Conservation (phyloP, 805 yeast species). For the Nakazawaea ambrosiae region DNA sequence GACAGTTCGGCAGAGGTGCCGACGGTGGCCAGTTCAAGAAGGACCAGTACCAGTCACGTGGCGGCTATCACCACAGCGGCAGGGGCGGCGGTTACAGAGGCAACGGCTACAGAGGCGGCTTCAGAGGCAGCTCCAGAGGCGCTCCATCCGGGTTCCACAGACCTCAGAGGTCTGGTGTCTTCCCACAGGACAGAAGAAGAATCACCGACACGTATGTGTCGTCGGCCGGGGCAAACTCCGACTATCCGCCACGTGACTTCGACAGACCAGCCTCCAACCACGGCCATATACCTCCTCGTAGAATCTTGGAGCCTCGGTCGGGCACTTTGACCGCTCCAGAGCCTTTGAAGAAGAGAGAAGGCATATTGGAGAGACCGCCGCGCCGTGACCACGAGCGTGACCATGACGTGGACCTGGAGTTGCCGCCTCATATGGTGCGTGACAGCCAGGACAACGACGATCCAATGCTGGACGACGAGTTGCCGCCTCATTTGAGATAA, state of each 20-base stretch:
- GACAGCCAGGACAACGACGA: slow-evolving; percentile 1
- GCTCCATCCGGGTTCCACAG: slow-evolving; percentile 15
- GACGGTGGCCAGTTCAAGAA: slow-evolving; percentile 70
- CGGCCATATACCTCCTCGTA: slow-evolving; percentile 2
- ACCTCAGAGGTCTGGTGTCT: not conserved
- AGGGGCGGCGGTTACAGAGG: slow-evolving; percentile 12
- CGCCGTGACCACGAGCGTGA: not conserved
- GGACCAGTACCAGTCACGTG: slow-evolving; percentile 9
- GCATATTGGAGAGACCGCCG: not conserved
- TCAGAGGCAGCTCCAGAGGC: slow-evolving; percentile 27
- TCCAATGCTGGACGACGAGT: slow-evolving; percentile 7
- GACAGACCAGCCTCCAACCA: too few relatives aligned
- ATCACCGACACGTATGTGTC: slow-evolving; percentile 2
- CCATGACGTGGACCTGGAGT: not conserved
- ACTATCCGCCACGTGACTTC: too few relatives aligned
- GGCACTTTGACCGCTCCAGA: slow-evolving; percentile 1
- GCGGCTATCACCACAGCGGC: slow-evolving; percentile 13
- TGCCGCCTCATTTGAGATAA: slow-evolving; percentile 11
- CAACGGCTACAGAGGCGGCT: slow-evolving; percentile 42
- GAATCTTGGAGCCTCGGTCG: slow-evolving; percentile 6
- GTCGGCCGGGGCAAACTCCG: not conserved
- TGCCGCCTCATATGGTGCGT: slow-evolving; percentile 8
- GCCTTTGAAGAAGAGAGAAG: not conserved
- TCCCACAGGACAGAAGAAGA: slow-evolving; percentile 1
- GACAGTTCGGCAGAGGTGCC: slow-evolving; percentile 92